Percentiles rank a stretch among this genome's conserved stretches.
phyloP scores from a whole-genome alignment of 2,329 filamentous ascomycete species.

The Penicillium brasilianum region DNA sequence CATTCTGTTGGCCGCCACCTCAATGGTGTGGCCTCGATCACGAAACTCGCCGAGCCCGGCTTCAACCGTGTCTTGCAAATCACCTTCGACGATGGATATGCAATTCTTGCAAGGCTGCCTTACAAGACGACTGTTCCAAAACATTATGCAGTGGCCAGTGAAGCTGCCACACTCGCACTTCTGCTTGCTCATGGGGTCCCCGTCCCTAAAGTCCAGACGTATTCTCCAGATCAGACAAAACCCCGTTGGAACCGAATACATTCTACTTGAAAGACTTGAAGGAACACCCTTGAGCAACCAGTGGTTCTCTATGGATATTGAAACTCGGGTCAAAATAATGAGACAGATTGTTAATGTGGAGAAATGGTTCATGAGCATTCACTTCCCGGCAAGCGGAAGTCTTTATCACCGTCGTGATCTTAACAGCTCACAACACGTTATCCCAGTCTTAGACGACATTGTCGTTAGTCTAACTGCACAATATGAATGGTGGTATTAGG shows the following conservation, averaged over 20 bases:
- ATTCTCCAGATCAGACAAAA: constrained; percentile 29
- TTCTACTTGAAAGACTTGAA: constrained; percentile 26
- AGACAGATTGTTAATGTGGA: constrained; percentile 34
- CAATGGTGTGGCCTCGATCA: constrained; percentile 9
- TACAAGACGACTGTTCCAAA: constrained; percentile 28
- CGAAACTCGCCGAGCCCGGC: constrained; percentile 26
- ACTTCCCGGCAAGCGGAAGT: constrained; percentile 36
- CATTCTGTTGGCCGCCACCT: constrained; percentile 1
- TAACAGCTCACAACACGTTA: constrained; percentile 11
- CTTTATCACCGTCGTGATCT: constrained; percentile 32
- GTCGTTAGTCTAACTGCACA: constrained; percentile 33
- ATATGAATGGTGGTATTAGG: constrained; percentile 33
- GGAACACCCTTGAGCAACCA: constrained; percentile 40
- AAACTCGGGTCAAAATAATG: constrained; percentile 30
- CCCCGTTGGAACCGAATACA: constrained; percentile 35
- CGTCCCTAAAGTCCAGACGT: constrained; percentile 30
- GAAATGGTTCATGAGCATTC: constrained; percentile 27
- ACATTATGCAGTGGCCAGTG: constrained; percentile 30
- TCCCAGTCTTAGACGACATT: neutral
- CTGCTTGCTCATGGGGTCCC: constrained; percentile 30
- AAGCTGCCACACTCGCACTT: constrained; percentile 32
- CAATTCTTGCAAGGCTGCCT: constrained; percentile 30
- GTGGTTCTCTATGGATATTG: constrained; percentile 38
- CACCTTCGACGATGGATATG: constrained; percentile 31
- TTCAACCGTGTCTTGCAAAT: constrained; percentile 30